These are phyloP conservation scores for Stephanocyclus meneghinianus DNA, from an alignment of 352 stramenopile genomes.

Conservation along the genomic window DNA sequence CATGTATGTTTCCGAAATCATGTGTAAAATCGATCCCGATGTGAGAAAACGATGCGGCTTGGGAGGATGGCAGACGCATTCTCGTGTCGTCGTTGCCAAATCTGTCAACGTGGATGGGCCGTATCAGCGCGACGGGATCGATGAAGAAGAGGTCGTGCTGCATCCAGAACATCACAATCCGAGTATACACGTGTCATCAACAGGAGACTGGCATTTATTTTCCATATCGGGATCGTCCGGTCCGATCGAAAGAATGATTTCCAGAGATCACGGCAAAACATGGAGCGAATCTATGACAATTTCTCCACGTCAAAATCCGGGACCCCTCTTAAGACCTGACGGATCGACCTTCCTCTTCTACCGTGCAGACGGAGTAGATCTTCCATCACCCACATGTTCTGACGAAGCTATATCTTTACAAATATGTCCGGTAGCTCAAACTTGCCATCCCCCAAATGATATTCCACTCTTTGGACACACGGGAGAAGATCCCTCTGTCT, in stretches of 20 bases:
- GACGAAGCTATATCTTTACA: conserved; percentile 38
- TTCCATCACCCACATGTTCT: conserved; percentile 43
- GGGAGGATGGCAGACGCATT: conserved; percentile 40
- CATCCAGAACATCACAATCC: conserved; percentile 54
- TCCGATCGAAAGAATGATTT: conserved; percentile 43
- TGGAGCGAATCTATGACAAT: conserved; percentile 26
- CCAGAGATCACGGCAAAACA: conserved; percentile 34
- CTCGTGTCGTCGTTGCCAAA: conserved; percentile 21
- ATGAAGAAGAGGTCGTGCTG: conserved; percentile 13
- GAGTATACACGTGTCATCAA: conserved; percentile 32
- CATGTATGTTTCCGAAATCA: conserved; percentile 48
- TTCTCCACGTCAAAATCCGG: conserved; percentile 42
- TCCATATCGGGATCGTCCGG: conserved; percentile 37
- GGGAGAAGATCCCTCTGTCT: conserved; percentile 50
- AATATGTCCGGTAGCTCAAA: conserved; percentile 24
- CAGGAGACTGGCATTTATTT: conserved; percentile 43
- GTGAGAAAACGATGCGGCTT: conserved; percentile 35
- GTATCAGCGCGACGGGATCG: conserved; percentile 7
- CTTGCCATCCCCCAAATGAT: conserved; percentile 28
- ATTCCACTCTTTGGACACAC: conserved; percentile 41
- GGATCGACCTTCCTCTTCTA: conserved; percentile 43
- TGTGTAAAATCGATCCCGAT: conserved; percentile 27
- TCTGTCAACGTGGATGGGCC: conserved; percentile 31
- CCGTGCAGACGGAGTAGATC: conserved; percentile 36
- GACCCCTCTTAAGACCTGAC: conserved; percentile 29